Percentiles rank a stretch among this genome's conserved stretches.
These are phyloP conservation scores for Starmerella bombi DNA, from an alignment of 805 yeast species.

Conservation along the genomic window DNA sequence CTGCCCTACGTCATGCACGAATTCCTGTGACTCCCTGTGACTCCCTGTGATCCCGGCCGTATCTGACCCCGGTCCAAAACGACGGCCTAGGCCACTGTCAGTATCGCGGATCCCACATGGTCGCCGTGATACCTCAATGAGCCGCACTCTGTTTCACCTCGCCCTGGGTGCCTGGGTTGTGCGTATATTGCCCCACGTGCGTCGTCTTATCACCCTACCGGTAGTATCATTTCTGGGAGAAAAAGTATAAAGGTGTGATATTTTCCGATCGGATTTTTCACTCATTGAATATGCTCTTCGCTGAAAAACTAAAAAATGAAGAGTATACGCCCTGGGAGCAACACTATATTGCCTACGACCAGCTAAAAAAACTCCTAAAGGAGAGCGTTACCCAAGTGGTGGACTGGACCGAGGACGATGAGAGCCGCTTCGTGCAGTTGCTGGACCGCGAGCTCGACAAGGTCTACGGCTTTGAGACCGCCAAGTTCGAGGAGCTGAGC, in stretches of 20 bases:
- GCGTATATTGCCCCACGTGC: neutral
- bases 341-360: slow-evolving; percentile 83
- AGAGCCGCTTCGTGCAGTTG: slow-evolving; percentile 63
- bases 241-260: too few species aligned
- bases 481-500: slow-evolving; percentile 56
- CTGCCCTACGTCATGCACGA: too few species aligned
- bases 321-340: slow-evolving; percentile 81
- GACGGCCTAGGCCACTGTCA: too few species aligned
- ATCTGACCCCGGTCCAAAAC: too few species aligned
- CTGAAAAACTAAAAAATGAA: slow-evolving; percentile 68
- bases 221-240: too few species aligned
- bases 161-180: too few species aligned
- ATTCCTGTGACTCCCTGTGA: too few species aligned
- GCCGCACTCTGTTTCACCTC: too few species aligned
- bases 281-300: slow-evolving; percentile 94
- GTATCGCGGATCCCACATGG: too few species aligned
- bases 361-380: slow-evolving; percentile 68
- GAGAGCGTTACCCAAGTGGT: slow-evolving; percentile 34
- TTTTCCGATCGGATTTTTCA: too few species aligned
- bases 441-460: slow-evolving; percentile 82
- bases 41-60: too few species aligned
- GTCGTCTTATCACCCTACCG: neutral
- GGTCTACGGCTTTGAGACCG: slow-evolving; percentile 72
- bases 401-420: slow-evolving; percentile 68
- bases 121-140: too few species aligned